Base-by-base conservation (phyloP, 768 basidiomycete species). In the Boletus sp. region DNA sequence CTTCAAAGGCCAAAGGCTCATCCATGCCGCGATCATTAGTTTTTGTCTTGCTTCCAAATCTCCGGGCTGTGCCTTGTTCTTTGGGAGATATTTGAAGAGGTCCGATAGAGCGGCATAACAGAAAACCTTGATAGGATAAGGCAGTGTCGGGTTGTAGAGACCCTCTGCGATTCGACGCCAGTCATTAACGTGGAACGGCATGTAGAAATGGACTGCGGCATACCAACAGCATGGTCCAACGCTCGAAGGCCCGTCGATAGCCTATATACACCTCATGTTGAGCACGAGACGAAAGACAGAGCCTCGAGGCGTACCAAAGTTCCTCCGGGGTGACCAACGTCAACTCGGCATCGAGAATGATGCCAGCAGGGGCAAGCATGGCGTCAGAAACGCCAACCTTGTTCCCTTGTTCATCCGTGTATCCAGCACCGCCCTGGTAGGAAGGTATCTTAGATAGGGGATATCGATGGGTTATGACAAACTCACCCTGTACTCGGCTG, bases 221-320 rank as follows among this genome's bases (percentile, higher is more conserved):
- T 63, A 83, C 87, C 87, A 52, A 92, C 83, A 29, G 87, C 83
- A 68, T 92, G 90, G 69, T 93, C 90, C 17, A 92, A 74, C 2
- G 91, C 83, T 47, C 89, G 83, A 53, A 93, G 78, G 7, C 90
- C 91, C 8, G 89, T 89, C 17, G 90, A 91, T 39, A 92, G 70
- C 88, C 88, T 89, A 54, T 15, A 41, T 45, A 11, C 5, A 42
- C 58, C 56, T 66, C 48, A 52, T 60, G 55, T 45, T 45, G 54
- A 58, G 42, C 42, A 56, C 49, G 52, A 57, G 50, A 56, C 18
- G 47, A 35, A 33, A 40, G 52, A 52, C 20, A 24, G 4, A 52
- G 47, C 53, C 58, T 45, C 36, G 54, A 61, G 50, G 56, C 59
- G 7, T 63, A 89, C 90, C 90, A 92, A 42, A 92, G 78, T 47